phyloP scores from a whole-genome alignment of 495 filamentous ascomycete genomes.

The Parmelia sp. region DNA sequence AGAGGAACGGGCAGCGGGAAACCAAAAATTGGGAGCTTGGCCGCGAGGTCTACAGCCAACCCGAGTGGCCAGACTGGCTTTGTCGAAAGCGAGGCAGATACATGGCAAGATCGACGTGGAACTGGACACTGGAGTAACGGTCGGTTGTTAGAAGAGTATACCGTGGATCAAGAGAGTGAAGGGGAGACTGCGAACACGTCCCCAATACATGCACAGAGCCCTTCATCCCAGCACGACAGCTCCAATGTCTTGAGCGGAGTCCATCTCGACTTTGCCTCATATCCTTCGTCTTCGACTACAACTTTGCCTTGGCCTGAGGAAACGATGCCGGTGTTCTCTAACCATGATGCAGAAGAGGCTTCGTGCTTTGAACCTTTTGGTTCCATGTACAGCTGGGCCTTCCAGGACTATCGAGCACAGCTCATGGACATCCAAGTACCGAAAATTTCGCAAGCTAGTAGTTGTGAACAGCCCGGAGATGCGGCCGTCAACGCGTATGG shows the following conservation, averaged over 20 bases:
- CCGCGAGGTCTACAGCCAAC: conserved; percentile 2
- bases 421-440: conserved; percentile 8
- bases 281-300: background rate
- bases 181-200: conserved; percentile 1
- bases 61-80: background rate
- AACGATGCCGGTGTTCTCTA: background rate
- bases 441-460: background rate
- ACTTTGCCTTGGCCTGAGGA: conserved; percentile 10
- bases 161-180: conserved; percentile 3
- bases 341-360: conserved; percentile 1
- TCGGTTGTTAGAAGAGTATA: background rate
- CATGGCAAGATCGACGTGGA: background rate
- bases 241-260: conserved; percentile 1
- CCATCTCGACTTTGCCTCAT: conserved; percentile 1
- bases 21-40: background rate
- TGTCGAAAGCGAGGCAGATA: background rate
- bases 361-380: background rate
- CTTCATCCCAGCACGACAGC: background rate
- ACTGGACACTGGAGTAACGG: background rate
- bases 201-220: background rate
- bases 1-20: background rate
- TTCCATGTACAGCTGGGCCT: conserved; percentile 10
- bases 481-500: background rate
- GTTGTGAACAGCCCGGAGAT: background rate
- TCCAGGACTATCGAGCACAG: conserved; percentile 2